phyloP scores from a whole-genome alignment of 495 filamentous ascomycete species.

The Endocarpon pusillum region DNA sequence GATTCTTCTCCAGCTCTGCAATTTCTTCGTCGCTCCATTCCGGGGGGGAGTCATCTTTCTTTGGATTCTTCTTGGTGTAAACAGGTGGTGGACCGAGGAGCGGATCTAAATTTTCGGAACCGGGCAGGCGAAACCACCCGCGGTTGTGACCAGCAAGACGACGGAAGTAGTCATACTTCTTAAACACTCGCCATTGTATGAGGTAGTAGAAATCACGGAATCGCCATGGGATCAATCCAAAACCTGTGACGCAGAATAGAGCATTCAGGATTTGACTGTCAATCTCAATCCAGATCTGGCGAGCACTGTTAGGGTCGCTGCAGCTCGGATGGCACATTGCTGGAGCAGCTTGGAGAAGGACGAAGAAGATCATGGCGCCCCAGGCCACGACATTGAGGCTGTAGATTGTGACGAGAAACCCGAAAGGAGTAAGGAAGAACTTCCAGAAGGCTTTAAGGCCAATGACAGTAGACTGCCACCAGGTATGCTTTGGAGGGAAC shows the following conservation, averaged over 20 bases:
- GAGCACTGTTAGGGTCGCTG: constrained; percentile 53
- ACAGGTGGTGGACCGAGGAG: background rate
- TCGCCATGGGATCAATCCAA: constrained; percentile 72
- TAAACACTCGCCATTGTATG: constrained; percentile 38
- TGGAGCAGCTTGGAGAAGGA: constrained; percentile 57
- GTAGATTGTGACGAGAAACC: constrained; percentile 62
- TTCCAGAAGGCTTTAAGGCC: constrained; percentile 30
- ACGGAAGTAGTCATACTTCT: constrained; percentile 35
- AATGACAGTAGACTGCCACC: constrained; percentile 33
- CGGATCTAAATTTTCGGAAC: constrained; percentile 23
- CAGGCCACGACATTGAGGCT: constrained; percentile 68
- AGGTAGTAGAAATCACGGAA: constrained; percentile 63
- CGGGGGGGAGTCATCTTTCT: background rate
- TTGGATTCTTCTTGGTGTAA: constrained; percentile 3
- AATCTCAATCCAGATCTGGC: constrained; percentile 69
- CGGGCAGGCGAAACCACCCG: constrained; percentile 51
- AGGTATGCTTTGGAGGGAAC: constrained; percentile 49
- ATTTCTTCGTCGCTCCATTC: background rate
- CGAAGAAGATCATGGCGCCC: constrained; percentile 80
- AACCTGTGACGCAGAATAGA: constrained; percentile 75
- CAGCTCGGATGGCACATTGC: constrained; percentile 65
- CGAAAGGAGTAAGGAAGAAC: constrained; percentile 49
- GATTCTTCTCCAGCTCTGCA: constrained; percentile 19
- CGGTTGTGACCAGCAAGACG: constrained; percentile 48
- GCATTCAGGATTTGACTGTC: constrained; percentile 72